A percentile compares a stretch with the other conserved stretches of the same genome.
These are phyloP conservation scores for Phytomonas serpens DNA, from an alignment of 208 protist genomes.

Conservation along the genomic window DNA sequence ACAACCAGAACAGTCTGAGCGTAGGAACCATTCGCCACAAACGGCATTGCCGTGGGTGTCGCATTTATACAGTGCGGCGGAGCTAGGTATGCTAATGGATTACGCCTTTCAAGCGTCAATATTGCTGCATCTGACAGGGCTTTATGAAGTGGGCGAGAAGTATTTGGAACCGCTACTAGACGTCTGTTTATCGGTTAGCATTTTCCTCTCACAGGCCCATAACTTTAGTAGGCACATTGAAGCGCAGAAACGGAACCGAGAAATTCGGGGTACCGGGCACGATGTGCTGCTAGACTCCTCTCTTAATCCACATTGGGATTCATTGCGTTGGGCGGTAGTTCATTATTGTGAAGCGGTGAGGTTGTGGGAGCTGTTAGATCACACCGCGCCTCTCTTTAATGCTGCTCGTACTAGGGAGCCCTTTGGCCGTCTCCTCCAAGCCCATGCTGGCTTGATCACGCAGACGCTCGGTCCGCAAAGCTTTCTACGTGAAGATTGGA, in stretches of 20 bases:
- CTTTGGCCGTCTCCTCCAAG: constrained; percentile 31
- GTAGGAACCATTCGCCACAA: background rate
- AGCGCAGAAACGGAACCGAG: constrained; percentile 1
- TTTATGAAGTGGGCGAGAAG: constrained; percentile 51
- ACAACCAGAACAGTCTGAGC: background rate
- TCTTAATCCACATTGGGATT: constrained; percentile 16
- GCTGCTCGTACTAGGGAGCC: constrained; percentile 15
- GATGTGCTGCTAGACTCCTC: background rate
- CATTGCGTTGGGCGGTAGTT: constrained; percentile 51
- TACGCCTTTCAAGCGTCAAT: constrained; percentile 30
- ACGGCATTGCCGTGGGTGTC: background rate
- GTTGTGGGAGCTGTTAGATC: constrained; percentile 50
- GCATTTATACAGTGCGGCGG: background rate
- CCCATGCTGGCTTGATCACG: constrained; percentile 22
- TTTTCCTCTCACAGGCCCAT: constrained; percentile 42
- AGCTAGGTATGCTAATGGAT: constrained; percentile 3
- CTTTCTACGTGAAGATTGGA: constrained; percentile 7
- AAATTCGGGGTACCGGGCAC: background rate
- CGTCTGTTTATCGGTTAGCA: constrained; percentile 39
- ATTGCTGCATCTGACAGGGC: constrained; percentile 53
- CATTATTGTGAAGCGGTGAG: constrained; percentile 52
- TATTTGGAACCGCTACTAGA: constrained; percentile 57
- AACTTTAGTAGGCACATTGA: background rate
- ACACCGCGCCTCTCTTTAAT: constrained; percentile 29
- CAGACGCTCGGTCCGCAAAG: background rate